A percentile compares a stretch with the other conserved stretches of the same genome.
phyloP scores from a whole-genome alignment of 2,329 filamentous ascomycete species.

The Fusarium armeniacum region DNA sequence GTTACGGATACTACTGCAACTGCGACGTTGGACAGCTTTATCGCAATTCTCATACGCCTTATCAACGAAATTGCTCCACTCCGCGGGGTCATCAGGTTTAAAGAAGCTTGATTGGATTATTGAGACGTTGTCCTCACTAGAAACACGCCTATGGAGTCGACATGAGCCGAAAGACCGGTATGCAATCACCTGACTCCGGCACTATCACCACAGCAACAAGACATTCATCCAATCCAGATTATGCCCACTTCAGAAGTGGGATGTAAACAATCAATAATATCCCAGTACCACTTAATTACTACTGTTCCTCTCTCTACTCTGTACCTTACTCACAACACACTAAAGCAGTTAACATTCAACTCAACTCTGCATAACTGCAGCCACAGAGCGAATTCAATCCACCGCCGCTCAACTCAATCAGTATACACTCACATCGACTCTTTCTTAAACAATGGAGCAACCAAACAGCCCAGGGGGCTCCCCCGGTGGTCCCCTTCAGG shows the following conservation, averaged over 20 bases:
- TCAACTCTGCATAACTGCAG: slow-evolving; percentile 20
- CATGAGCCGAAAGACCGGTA: not conserved
- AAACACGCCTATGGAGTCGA: slow-evolving; percentile 33
- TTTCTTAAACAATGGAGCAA: slow-evolving; percentile 41
- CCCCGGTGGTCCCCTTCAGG: slow-evolving; percentile 70
- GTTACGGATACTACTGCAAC: slow-evolving; percentile 11
- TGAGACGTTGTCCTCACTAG: not conserved
- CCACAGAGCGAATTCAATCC: slow-evolving; percentile 15
- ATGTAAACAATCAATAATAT: slow-evolving; percentile 47
- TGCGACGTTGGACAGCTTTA: slow-evolving; percentile 44
- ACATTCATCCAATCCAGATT: slow-evolving; percentile 5
- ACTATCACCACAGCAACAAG: slow-evolving; percentile 25
- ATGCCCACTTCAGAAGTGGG: slow-evolving; percentile 34
- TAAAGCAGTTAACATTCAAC: slow-evolving; percentile 35
- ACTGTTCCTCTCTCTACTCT: not conserved
- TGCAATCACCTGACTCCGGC: slow-evolving; percentile 41
- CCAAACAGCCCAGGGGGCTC: slow-evolving; percentile 65
- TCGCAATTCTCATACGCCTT: slow-evolving; percentile 37
- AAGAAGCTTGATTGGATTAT: slow-evolving; percentile 35
- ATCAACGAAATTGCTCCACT: slow-evolving; percentile 40
- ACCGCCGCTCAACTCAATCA: slow-evolving; percentile 3
- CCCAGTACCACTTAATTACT: slow-evolving; percentile 30
- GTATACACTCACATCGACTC: slow-evolving; percentile 5
- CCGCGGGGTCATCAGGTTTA: slow-evolving; percentile 43
- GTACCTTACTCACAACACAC: slow-evolving; percentile 25